These are phyloP conservation scores for Thielaviopsis musarum DNA, from an alignment of 2,329 filamentous ascomycete species.

Conservation along the genomic window DNA sequence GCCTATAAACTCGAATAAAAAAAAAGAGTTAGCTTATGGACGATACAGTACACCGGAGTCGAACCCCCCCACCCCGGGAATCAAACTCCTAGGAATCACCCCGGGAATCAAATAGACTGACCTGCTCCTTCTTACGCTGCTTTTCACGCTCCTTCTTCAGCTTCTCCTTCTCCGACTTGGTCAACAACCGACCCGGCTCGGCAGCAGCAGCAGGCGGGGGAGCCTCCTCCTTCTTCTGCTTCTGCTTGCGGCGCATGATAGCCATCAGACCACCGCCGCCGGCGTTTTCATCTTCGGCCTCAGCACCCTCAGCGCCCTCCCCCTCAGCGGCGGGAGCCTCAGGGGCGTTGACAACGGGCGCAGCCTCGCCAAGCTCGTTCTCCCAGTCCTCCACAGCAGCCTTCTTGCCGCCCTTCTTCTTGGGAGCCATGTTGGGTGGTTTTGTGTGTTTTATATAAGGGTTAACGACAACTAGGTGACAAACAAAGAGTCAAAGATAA, in stretches of 20 bases:
- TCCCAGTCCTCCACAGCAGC: slow-evolving; percentile 86
- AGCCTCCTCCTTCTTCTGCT: slow-evolving; percentile 59
- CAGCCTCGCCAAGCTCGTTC: slow-evolving; percentile 68
- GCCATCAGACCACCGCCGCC: slow-evolving; percentile 58
- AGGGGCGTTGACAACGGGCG: slow-evolving; percentile 38
- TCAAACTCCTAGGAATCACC: not conserved
- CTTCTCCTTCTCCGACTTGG: slow-evolving; percentile 97
- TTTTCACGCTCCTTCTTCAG: slow-evolving; percentile 97
- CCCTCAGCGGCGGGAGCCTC: slow-evolving; percentile 18
- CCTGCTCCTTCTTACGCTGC: slow-evolving; percentile 95
- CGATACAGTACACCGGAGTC: not conserved
- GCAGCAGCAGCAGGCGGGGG: slow-evolving; percentile 49
- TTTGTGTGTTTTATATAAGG: not conserved
- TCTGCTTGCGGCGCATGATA: slow-evolving; percentile 64
- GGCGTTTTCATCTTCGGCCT: slow-evolving; percentile 35
- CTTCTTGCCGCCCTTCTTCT: slow-evolving; percentile 82
- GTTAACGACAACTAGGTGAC: not conserved
- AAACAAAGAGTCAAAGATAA: not conserved
- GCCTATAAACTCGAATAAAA: slow-evolving; percentile 1
- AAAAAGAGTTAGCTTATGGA: not conserved
- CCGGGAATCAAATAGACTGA: slow-evolving; percentile 21
- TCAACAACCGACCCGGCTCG: slow-evolving; percentile 56
- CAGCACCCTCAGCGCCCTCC: slow-evolving; percentile 29
- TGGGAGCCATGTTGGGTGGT: slow-evolving; percentile 55
- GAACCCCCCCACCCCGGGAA: no score